Evolutionary conservation across 495 filamentous ascomycete species (phyloP).

Genomic region (Aspergillus nidulans): DNA sequence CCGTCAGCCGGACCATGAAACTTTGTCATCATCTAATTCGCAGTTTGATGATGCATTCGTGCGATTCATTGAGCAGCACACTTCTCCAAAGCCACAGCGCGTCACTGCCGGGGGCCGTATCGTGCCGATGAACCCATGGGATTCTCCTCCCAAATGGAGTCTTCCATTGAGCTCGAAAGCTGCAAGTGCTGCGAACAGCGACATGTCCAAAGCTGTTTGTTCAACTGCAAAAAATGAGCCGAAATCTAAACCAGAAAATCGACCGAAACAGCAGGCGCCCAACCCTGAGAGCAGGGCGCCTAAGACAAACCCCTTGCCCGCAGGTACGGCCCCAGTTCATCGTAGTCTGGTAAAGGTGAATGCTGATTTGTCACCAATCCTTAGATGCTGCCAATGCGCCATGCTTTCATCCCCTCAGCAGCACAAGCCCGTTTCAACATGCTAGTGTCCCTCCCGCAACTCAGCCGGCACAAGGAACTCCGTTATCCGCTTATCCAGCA

Average conservation of each 20-base stretch:
- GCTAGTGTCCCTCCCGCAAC: not conserved
- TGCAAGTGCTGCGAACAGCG: conserved; percentile 2
- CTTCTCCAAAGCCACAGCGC: conserved; percentile 55
- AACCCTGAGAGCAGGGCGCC: not conserved
- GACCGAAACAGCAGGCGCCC: not conserved
- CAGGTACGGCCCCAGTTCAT: not conserved
- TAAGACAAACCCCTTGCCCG: not conserved
- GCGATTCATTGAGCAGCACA: conserved; percentile 54
- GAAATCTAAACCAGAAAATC: conserved; percentile 2
- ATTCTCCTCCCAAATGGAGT: conserved; percentile 31
- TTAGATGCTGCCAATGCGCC: conserved; percentile 1
- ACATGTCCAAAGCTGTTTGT: not conserved
- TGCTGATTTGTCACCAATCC: not conserved
- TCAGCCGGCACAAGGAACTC: not conserved
- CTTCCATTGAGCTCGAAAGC: conserved; percentile 11
- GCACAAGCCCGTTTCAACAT: not conserved
- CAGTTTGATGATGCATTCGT: conserved; percentile 41
- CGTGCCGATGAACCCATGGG: conserved; percentile 44
- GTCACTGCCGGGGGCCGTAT: conserved; percentile 64
- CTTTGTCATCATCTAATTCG: conserved; percentile 14
- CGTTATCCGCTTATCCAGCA: not conserved
- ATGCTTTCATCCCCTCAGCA: conserved; percentile 2
- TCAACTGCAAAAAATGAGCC: not conserved
- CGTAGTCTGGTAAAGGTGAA: not conserved
- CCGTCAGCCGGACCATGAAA: conserved; percentile 24